These are phyloP conservation scores for Starmerella cellae DNA, from an alignment of 805 yeast species.

Conservation along the genomic window DNA sequence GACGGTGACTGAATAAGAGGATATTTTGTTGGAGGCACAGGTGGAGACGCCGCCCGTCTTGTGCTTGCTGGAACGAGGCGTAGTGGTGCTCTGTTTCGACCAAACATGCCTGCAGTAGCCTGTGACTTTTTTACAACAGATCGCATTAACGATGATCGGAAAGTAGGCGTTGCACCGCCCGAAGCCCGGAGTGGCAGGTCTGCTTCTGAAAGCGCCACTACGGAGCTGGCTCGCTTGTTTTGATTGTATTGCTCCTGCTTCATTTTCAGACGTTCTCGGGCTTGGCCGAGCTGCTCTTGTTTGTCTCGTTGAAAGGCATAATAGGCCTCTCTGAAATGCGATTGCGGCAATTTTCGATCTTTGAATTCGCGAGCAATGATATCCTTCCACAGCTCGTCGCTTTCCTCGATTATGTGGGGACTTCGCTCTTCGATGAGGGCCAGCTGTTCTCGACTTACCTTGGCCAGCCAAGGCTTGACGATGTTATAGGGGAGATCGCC, in stretches of 20 bases:
- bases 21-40: too few species aligned
- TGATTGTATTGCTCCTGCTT: conserved; percentile 22
- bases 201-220: conserved; percentile 16
- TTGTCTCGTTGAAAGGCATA: conserved; percentile 26
- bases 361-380: conserved; percentile 26
- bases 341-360: conserved; percentile 24
- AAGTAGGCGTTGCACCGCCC: conserved; percentile 3
- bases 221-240: conserved; percentile 22
- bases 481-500: conserved; percentile 30
- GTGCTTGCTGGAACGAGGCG: neutral
- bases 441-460: conserved; percentile 27
- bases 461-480: conserved; percentile 28
- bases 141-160: conserved; percentile 20
- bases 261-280: conserved; percentile 28
- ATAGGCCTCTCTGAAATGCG: conserved; percentile 23
- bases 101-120: conserved; percentile 3
- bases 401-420: conserved; percentile 24
- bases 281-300: conserved; percentile 35
- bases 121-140: conserved; percentile 17
- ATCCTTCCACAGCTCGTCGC: conserved; percentile 28
- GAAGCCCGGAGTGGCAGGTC: conserved; percentile 6
- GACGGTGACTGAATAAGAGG: too few species aligned
- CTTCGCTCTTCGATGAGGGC: conserved; percentile 23
- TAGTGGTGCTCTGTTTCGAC: neutral
- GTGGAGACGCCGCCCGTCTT: neutral